Percentiles rank a stretch among this genome's conserved stretches.
These are phyloP conservation scores for Sugiyamaella smithiae DNA, from an alignment of 805 yeast species.

Conservation along the genomic window DNA sequence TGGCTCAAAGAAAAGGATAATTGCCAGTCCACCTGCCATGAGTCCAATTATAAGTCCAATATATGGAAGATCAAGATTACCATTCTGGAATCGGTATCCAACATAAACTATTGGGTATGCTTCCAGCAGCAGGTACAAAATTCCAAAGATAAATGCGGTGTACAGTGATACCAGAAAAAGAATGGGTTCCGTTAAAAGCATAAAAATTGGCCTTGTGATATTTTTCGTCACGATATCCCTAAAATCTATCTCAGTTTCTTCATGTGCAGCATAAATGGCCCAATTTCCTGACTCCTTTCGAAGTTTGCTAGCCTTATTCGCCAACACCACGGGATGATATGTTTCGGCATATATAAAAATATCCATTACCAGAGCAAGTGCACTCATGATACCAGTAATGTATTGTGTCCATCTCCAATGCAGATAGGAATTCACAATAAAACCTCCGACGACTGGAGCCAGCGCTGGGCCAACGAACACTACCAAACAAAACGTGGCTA, in stretches of 20 bases:
- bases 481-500: slow-evolving; percentile 67
- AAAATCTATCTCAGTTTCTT: slow-evolving; percentile 53
- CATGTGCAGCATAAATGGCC: slow-evolving; percentile 77
- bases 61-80: slow-evolving; percentile 75
- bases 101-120: slow-evolving; percentile 72
- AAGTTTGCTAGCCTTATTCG: slow-evolving; percentile 56
- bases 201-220: slow-evolving; percentile 60
- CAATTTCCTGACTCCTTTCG: slow-evolving; percentile 71
- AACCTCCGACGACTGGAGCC: slow-evolving; percentile 76
- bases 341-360: slow-evolving; percentile 53
- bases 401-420: slow-evolving; percentile 88
- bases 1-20: slow-evolving; percentile 52
- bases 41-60: slow-evolving; percentile 70
- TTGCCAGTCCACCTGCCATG: slow-evolving; percentile 51
- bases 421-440: slow-evolving; percentile 53
- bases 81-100: slow-evolving; percentile 56
- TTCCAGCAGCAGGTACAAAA: slow-evolving; percentile 64
- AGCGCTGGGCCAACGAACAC: slow-evolving; percentile 76
- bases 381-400: slow-evolving; percentile 59
- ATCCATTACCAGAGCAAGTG: slow-evolving; percentile 39
- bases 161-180: slow-evolving; percentile 61
- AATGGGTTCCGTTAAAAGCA: slow-evolving; percentile 70
- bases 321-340: slow-evolving; percentile 64
- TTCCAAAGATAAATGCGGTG: slow-evolving; percentile 76
- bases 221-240: slow-evolving; percentile 60